These are phyloP conservation scores for Fusarium mangiferae DNA, from an alignment of 2,329 filamentous ascomycete species.

Conservation along the genomic window DNA sequence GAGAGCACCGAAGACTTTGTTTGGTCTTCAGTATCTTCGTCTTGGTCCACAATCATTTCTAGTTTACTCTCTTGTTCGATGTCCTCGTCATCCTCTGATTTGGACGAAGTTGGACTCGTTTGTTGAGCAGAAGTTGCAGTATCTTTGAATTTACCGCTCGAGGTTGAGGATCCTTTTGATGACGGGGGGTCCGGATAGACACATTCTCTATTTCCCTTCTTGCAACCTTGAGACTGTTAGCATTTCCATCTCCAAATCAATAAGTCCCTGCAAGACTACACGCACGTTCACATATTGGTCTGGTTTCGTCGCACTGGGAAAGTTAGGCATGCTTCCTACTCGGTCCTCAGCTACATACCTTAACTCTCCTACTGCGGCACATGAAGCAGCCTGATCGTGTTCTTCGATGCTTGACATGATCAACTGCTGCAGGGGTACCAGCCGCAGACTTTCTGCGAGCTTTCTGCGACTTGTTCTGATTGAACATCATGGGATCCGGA, in stretches of 20 bases:
- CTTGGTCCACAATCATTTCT: conserved; percentile 65
- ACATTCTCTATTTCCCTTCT: conserved; percentile 91
- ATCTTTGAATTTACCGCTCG: conserved; percentile 52
- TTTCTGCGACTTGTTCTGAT: conserved; percentile 59
- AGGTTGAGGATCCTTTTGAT: conserved; percentile 50
- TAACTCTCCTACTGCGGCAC: conserved; percentile 88
- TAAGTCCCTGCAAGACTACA: background rate
- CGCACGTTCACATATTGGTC: conserved; percentile 84
- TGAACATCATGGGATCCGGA: conserved; percentile 61
- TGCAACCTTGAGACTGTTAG: conserved; percentile 72
- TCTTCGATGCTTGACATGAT: conserved; percentile 90
- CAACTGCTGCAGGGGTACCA: conserved; percentile 55
- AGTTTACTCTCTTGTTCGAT: conserved; percentile 56
- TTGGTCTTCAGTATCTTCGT: conserved; percentile 56
- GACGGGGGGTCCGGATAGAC: conserved; percentile 80
- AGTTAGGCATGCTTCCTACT: conserved; percentile 19
- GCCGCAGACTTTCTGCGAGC: conserved; percentile 60
- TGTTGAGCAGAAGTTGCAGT: conserved; percentile 50
- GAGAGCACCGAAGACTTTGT: conserved; percentile 29
- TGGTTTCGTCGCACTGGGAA: conserved; percentile 85
- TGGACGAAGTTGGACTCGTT: conserved; percentile 64
- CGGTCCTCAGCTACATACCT: conserved; percentile 58
- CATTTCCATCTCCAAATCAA: background rate
- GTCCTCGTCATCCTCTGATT: conserved; percentile 62
- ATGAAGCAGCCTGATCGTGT: conserved; percentile 95